These are phyloP conservation scores for Tephrocybe rancida DNA, from an alignment of 768 basidiomycete genomes.

Conservation along the genomic window DNA sequence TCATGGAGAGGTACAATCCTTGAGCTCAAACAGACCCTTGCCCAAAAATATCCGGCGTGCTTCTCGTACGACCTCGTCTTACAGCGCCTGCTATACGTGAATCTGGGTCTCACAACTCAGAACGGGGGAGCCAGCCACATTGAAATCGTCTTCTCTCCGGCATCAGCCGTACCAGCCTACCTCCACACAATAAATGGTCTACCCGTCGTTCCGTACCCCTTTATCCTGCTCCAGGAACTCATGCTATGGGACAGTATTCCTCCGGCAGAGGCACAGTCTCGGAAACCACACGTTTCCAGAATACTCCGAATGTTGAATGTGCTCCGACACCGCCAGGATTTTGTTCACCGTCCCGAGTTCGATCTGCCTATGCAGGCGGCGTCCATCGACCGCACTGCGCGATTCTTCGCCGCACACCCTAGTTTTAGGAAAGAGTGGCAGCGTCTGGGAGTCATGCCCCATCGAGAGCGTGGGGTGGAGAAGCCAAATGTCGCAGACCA, in stretches of 20 bases:
- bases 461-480: not conserved
- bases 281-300: not conserved
- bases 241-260: constrained; percentile 12
- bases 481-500: not conserved
- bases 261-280: not conserved
- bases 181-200: constrained; percentile 1
- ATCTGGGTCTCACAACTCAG: not conserved
- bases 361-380: constrained; percentile 10
- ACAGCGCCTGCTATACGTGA: constrained; percentile 1
- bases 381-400: constrained; percentile 1
- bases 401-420: constrained; percentile 8
- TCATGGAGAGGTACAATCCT: not conserved
- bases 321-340: constrained; percentile 1
- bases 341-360: constrained; percentile 9
- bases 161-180: not conserved
- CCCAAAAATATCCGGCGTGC: not conserved
- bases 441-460: constrained; percentile 10
- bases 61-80: not conserved
- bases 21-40: constrained; percentile 8
- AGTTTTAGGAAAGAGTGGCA: constrained; percentile 14
- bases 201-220: constrained; percentile 14
- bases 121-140: not conserved
- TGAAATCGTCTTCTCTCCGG: constrained; percentile 1
- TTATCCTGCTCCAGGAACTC: constrained; percentile 15
- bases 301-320: constrained; percentile 12